These are phyloP conservation scores for Phaeomoniella chlamydospora DNA, from an alignment of 2,329 filamentous ascomycete species.

Conservation along the genomic window DNA sequence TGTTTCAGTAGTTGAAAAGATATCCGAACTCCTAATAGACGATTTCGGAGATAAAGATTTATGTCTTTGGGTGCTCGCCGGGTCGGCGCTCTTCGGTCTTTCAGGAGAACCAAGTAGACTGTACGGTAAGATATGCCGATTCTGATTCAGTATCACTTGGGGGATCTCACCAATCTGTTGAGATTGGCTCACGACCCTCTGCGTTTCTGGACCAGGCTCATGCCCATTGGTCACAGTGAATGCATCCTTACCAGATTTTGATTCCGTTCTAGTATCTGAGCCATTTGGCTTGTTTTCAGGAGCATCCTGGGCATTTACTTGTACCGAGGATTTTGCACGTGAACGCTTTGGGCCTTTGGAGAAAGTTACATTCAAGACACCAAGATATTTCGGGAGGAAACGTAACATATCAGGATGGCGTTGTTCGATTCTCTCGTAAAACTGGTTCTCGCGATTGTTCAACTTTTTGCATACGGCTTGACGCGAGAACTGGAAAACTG, in stretches of 20 bases:
- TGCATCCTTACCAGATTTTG: not conserved
- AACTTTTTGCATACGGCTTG: slow-evolving; percentile 95
- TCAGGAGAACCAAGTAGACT: slow-evolving; percentile 57
- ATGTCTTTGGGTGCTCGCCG: slow-evolving; percentile 5
- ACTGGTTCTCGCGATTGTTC: slow-evolving; percentile 96
- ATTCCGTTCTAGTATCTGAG: slow-evolving; percentile 8
- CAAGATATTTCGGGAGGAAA: slow-evolving; percentile 93
- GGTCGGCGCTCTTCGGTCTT: slow-evolving; percentile 20
- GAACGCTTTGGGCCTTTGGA: slow-evolving; percentile 61
- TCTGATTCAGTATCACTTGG: slow-evolving; percentile 87
- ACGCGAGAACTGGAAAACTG: slow-evolving; percentile 87
- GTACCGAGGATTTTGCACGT: slow-evolving; percentile 8
- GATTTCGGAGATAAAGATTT: not conserved
- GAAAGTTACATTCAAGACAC: slow-evolving; percentile 90
- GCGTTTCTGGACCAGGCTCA: not conserved
- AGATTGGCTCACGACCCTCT: slow-evolving; percentile 55
- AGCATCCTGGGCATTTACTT: slow-evolving; percentile 12
- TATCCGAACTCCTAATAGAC: not conserved
- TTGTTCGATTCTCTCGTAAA: slow-evolving; percentile 90
- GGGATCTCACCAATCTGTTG: slow-evolving; percentile 62
- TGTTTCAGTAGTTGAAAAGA: not conserved
- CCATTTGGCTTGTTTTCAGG: slow-evolving; percentile 9
- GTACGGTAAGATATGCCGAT: slow-evolving; percentile 80
- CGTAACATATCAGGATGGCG: slow-evolving; percentile 78
- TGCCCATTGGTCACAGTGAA: not conserved